These are phyloP conservation scores for Xylogone sp. DNA, from an alignment of 2,329 filamentous ascomycete species.

Conservation along the genomic window DNA sequence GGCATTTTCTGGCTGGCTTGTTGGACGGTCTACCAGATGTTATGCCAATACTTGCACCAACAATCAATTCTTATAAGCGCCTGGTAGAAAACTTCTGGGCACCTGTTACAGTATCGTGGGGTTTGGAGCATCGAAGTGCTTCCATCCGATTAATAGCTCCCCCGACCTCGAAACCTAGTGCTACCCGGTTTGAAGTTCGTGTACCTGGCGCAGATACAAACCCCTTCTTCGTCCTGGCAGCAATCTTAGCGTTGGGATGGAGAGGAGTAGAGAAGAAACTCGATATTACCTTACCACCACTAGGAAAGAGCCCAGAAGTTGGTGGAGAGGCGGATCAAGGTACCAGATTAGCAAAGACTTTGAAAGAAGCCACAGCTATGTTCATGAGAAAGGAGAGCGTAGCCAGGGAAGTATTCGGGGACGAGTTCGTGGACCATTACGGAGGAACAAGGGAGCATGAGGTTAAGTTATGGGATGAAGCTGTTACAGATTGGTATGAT, in stretches of 20 bases:
- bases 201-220: conserved; percentile 95
- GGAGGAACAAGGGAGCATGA: conserved; percentile 91
- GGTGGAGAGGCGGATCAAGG: conserved; percentile 70
- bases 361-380: conserved; percentile 77
- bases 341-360: conserved; percentile 72
- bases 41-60: conserved; percentile 93
- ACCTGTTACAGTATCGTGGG: conserved; percentile 96
- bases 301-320: conserved; percentile 81
- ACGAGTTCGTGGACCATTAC: conserved; percentile 95
- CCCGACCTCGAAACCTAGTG: conserved; percentile 77
- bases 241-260: conserved; percentile 85
- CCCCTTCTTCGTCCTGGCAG: conserved; percentile 79
- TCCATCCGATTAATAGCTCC: conserved; percentile 87
- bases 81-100: conserved; percentile 99
- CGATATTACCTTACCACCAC: conserved; percentile 73
- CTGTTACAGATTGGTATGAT: conserved; percentile 91
- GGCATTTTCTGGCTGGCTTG: conserved; percentile 89
- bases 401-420: conserved; percentile 89
- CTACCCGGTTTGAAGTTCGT: conserved; percentile 88
- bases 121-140: conserved; percentile 88
- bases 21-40: conserved; percentile 87
- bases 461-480: conserved; percentile 86
- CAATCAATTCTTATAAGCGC: conserved; percentile 96
- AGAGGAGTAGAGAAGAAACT: conserved; percentile 91
- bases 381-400: conserved; percentile 79